These are phyloP conservation scores for Phalaenopsis aphrodite DNA, from an alignment of 106 monocot species.

Conservation along the genomic window DNA sequence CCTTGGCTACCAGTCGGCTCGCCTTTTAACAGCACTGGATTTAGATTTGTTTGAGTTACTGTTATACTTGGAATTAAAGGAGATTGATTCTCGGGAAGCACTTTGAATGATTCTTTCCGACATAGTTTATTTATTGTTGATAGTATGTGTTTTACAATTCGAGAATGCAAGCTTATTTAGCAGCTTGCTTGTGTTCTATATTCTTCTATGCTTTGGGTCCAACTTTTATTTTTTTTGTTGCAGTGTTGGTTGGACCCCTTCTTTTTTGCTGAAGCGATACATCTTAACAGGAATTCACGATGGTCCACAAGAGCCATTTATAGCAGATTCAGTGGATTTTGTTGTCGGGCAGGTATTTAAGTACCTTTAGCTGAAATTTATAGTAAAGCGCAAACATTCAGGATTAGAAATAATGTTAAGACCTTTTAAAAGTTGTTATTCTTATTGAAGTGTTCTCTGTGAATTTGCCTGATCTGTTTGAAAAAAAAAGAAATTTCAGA, in stretches of 20 bases:
- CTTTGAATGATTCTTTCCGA: background rate
- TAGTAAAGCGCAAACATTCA: background rate
- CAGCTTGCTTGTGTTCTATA: background rate
- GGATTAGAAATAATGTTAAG: background rate
- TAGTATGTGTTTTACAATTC: background rate
- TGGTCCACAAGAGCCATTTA: conserved; percentile 97
- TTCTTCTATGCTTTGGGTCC: background rate
- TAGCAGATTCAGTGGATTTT: conserved; percentile 93
- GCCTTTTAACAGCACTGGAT: background rate
- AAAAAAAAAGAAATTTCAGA: background rate
- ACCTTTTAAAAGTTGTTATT: background rate
- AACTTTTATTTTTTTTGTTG: conserved; percentile 22
- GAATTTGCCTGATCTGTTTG: background rate
- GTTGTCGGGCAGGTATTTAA: conserved; percentile 74
- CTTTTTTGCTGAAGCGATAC: conserved; percentile 93
- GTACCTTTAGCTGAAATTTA: conserved; percentile 4
- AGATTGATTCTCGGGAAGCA: background rate
- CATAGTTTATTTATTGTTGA: background rate
- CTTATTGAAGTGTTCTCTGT: background rate
- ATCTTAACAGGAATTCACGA: conserved; percentile 86
- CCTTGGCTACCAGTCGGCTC: no score
- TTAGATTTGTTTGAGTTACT: background rate
- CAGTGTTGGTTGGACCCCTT: conserved; percentile 92
- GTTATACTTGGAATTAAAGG: background rate
- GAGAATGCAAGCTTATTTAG: background rate